phyloP scores from a whole-genome alignment of 2,329 filamentous ascomycete species.

The Claviceps sp. region DNA sequence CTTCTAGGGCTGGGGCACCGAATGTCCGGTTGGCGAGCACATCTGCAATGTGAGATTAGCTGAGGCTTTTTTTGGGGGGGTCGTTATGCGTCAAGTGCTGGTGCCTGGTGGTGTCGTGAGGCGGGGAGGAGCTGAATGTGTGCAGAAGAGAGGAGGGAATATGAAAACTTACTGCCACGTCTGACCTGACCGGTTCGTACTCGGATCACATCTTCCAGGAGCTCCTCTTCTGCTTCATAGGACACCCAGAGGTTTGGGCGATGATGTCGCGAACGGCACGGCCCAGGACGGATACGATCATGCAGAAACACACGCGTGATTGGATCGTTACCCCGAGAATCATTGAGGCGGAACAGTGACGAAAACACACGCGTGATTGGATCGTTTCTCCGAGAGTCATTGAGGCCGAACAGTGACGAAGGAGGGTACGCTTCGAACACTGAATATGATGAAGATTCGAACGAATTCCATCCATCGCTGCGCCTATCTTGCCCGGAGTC shows the following conservation, averaged over 20 bases:
- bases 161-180: neutral
- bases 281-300: neutral
- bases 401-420: too few relatives aligned
- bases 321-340: neutral
- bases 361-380: neutral
- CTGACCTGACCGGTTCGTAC: neutral
- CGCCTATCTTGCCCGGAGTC: too few relatives aligned
- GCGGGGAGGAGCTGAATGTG: neutral
- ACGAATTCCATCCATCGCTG: too few relatives aligned
- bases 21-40: neutral
- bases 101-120: neutral
- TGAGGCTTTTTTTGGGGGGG: neutral
- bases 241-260: neutral
- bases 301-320: neutral
- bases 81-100: neutral
- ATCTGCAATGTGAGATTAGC: neutral
- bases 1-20: neutral
- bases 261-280: neutral
- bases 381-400: neutral
- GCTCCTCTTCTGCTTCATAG: too few relatives aligned
- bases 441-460: too few relatives aligned
- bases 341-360: too few relatives aligned
- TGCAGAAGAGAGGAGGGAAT: neutral
- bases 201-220: neutral
- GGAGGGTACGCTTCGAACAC: too few relatives aligned